phyloP scores from a whole-genome alignment of 2,329 filamentous ascomycete species.

The Gaeumannomyces sp. region DNA sequence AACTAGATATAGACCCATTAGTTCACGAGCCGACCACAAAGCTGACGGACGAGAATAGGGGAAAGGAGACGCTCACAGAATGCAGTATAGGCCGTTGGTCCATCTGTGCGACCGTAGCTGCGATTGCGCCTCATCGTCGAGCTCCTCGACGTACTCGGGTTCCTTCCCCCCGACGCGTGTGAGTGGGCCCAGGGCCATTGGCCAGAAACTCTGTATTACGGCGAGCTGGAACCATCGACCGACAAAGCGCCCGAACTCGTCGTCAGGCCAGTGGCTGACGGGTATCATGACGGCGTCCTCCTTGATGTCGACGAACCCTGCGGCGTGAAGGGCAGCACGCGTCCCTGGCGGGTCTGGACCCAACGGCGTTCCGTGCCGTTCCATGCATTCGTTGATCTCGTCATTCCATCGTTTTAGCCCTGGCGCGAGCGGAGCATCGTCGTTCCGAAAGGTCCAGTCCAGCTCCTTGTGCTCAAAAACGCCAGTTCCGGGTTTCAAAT shows the following conservation, averaged over 20 bases:
- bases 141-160: slow-evolving; percentile 52
- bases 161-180: slow-evolving; percentile 57
- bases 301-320: slow-evolving; percentile 75
- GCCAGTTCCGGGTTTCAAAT: slow-evolving; percentile 70
- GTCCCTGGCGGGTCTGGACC: slow-evolving; percentile 49
- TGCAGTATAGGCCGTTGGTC: slow-evolving; percentile 54
- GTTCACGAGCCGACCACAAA: not conserved
- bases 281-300: slow-evolving; percentile 65
- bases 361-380: slow-evolving; percentile 57
- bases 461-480: slow-evolving; percentile 85
- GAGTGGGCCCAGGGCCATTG: slow-evolving; percentile 68
- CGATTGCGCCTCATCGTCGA: slow-evolving; percentile 56
- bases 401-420: slow-evolving; percentile 63
- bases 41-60: not conserved
- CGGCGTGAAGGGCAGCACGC: slow-evolving; percentile 53
- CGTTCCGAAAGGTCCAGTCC: slow-evolving; percentile 69
- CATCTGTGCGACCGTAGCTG: slow-evolving; percentile 62
- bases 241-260: slow-evolving; percentile 59
- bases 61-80: slow-evolving; percentile 54
- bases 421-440: slow-evolving; percentile 54
- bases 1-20: not conserved
- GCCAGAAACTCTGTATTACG: slow-evolving; percentile 66
- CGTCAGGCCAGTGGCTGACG: slow-evolving; percentile 65
- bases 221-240: slow-evolving; percentile 81
- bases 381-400: slow-evolving; percentile 62